A percentile compares a stretch with the other conserved stretches of the same genome.
These are phyloP conservation scores for Colletotrichum camelliae DNA, from an alignment of 2,329 filamentous ascomycete genomes.

Conservation along the genomic window DNA sequence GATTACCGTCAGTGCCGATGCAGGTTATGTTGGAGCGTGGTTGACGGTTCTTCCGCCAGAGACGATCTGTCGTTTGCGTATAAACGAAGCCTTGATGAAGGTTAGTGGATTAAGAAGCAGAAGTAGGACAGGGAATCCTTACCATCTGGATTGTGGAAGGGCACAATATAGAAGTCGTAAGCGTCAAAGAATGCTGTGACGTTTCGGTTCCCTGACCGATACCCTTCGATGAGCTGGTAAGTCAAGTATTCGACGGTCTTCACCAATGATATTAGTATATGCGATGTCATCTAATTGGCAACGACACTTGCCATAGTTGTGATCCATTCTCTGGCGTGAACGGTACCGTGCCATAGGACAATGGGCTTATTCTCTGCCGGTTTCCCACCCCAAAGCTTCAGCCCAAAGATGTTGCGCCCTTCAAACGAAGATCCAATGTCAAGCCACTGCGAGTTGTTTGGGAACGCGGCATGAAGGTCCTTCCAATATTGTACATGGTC, in stretches of 20 bases:
- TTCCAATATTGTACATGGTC: conserved; percentile 56
- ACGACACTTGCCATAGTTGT: conserved; percentile 60
- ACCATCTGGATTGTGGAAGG: conserved; percentile 59
- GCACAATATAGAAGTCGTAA: conserved; percentile 65
- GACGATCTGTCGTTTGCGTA: conserved; percentile 52
- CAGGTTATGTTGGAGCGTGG: conserved; percentile 44
- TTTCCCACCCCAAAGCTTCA: conserved; percentile 53
- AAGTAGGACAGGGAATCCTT: conserved; percentile 9
- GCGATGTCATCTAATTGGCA: neutral
- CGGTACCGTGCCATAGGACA: conserved; percentile 54
- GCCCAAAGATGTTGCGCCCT: conserved; percentile 61
- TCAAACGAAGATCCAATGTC: conserved; percentile 48
- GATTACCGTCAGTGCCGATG: conserved; percentile 56
- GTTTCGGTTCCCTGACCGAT: conserved; percentile 37
- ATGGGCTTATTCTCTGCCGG: conserved; percentile 47
- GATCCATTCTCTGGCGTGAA: conserved; percentile 62
- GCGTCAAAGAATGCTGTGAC: conserved; percentile 54
- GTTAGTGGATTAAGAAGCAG: conserved; percentile 4
- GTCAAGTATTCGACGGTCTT: conserved; percentile 33
- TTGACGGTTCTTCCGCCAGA: conserved; percentile 61
- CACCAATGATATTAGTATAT: neutral
- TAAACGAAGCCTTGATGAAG: conserved; percentile 50
- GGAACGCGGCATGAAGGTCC: conserved; percentile 49
- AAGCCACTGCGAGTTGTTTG: conserved; percentile 52
- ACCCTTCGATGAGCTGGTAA: conserved; percentile 46